These are phyloP conservation scores for Annulohypoxylon maeteangense DNA, from an alignment of 495 filamentous ascomycete genomes.

Conservation along the genomic window DNA sequence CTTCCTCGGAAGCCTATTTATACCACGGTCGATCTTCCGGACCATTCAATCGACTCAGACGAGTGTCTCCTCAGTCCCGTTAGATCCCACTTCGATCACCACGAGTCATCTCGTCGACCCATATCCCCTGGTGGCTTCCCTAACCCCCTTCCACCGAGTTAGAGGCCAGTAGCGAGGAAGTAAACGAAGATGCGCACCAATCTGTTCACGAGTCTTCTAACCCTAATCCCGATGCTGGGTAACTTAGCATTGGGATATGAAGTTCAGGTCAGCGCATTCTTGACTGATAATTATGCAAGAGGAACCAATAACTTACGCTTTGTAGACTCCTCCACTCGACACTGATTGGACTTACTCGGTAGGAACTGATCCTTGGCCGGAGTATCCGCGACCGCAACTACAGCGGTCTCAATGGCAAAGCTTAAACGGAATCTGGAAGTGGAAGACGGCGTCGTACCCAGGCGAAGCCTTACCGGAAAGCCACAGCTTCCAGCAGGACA, in stretches of 20 bases:
- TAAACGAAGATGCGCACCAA: conserved; percentile 28
- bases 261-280: conserved; percentile 40
- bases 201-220: conserved; percentile 28
- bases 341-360: conserved; percentile 72
- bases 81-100: conserved; percentile 16
- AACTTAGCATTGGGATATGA: conserved; percentile 45
- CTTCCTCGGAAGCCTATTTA: conserved; percentile 34
- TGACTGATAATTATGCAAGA: background rate
- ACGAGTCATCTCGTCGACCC: conserved; percentile 5
- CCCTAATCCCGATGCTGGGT: conserved; percentile 27
- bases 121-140: conserved; percentile 11
- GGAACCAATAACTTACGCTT: conserved; percentile 18
- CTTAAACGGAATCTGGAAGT: conserved; percentile 76
- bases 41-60: background rate
- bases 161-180: conserved; percentile 18
- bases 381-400: conserved; percentile 73
- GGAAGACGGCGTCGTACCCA: conserved; percentile 56
- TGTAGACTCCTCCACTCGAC: conserved; percentile 58
- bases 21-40: conserved; percentile 14
- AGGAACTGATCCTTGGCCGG: conserved; percentile 71
- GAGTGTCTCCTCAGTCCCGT: conserved; percentile 22
- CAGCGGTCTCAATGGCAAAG: conserved; percentile 68
- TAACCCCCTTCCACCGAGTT: conserved; percentile 9
- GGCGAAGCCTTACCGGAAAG: conserved; percentile 48
- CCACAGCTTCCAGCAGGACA: conserved; percentile 53